Evolutionary conservation across 2,329 filamentous ascomycete species (phyloP).

Genomic region (Monosporascus sp.): DNA sequence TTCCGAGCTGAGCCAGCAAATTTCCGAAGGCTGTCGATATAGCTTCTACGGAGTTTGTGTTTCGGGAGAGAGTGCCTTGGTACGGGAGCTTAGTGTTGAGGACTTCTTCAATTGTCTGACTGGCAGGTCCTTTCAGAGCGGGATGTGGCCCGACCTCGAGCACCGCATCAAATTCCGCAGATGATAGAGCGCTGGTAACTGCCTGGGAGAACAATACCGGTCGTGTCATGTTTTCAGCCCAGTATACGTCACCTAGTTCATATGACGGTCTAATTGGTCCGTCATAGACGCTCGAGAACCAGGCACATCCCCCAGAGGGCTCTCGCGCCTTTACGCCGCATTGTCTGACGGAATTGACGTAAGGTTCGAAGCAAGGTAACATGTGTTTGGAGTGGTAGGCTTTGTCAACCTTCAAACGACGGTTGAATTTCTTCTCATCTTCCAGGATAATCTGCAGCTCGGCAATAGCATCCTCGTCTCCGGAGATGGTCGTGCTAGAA

Average conservation of each 20-base stretch:
- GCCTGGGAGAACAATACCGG: conserved; percentile 32
- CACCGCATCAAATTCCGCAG: conserved; percentile 14
- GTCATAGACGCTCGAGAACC: conserved; percentile 4
- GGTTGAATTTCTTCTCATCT: conserved; percentile 3
- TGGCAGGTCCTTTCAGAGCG: conserved; percentile 27
- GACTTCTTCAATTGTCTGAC: too few relatives aligned
- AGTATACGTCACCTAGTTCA: conserved; percentile 21
- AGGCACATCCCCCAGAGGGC: not conserved
- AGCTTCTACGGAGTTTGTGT: too few relatives aligned
- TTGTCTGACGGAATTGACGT: conserved; percentile 4
- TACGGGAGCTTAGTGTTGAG: too few relatives aligned
- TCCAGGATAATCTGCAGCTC: conserved; percentile 1
- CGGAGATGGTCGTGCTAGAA: conserved; percentile 9
- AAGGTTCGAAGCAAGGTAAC: conserved; percentile 1
- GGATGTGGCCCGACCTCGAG: conserved; percentile 34
- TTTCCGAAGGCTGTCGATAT: too few relatives aligned
- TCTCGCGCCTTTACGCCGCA: not conserved
- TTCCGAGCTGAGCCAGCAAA: too few relatives aligned
- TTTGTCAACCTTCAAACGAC: conserved; percentile 7
- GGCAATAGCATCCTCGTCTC: conserved; percentile 10
- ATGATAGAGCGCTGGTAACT: conserved; percentile 1
- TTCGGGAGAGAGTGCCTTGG: too few relatives aligned
- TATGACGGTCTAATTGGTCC: not conserved
- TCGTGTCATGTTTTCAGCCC: conserved; percentile 30
- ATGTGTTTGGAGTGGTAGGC: conserved; percentile 15